Conservation (phyloP, 2,329 filamentous ascomycete genomes). For the Bisporella sp. region DNA sequence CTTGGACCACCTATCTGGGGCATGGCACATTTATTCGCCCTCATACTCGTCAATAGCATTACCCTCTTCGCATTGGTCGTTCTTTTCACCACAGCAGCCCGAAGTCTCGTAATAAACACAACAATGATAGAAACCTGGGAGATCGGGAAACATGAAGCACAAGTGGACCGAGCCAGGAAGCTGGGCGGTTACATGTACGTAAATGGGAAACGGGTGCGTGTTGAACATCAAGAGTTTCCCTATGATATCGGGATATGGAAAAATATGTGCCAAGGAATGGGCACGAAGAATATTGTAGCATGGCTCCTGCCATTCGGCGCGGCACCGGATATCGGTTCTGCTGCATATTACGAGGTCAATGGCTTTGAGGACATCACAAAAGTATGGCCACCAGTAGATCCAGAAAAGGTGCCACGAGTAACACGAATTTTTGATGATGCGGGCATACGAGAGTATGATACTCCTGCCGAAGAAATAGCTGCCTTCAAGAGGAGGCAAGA, state of each 20-base stretch:
- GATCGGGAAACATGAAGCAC: constrained; percentile 53
- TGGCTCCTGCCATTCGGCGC: constrained; percentile 66
- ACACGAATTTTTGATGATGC: constrained; percentile 3
- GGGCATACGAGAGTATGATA: constrained; percentile 16
- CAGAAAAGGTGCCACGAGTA: constrained; percentile 44
- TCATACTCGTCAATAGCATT: constrained; percentile 50
- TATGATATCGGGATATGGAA: constrained; percentile 71
- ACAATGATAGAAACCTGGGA: constrained; percentile 82
- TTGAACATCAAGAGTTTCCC: constrained; percentile 67
- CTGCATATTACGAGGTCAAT: constrained; percentile 61
- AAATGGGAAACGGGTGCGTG: constrained; percentile 43
- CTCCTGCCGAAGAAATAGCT: constrained; percentile 32
- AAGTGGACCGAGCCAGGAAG: constrained; percentile 40
- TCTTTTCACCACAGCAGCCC: constrained; percentile 55
- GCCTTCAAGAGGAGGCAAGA: constrained; percentile 44
- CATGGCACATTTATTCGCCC: constrained; percentile 53
- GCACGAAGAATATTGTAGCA: constrained; percentile 52
- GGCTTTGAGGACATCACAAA: constrained; percentile 61
- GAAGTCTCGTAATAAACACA: constrained; percentile 58
- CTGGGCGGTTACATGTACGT: constrained; percentile 33
- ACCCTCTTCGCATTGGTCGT: constrained; percentile 57
- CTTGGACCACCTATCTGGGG: constrained; percentile 58
- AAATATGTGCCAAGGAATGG: constrained; percentile 73
- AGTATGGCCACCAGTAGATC: constrained; percentile 58
- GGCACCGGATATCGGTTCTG: constrained; percentile 33